These are phyloP conservation scores for Protomyces inouyei DNA, from an alignment of 1,139 yeast species.

Conservation along the genomic window DNA sequence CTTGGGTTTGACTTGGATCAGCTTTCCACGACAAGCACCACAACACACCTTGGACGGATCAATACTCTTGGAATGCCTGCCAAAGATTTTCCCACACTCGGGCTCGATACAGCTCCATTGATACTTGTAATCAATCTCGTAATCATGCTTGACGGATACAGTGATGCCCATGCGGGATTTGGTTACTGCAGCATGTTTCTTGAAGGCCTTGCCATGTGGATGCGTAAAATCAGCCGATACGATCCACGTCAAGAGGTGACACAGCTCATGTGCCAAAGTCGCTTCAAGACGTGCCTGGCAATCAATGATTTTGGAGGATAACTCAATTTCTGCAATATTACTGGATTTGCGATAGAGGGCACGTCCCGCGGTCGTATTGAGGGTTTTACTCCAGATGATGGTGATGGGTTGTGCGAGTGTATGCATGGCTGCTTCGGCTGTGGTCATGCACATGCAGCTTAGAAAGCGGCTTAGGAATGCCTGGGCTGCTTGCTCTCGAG, in stretches of 20 bases:
- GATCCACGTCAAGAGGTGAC: constrained; percentile 27
- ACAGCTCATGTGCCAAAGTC: constrained; percentile 28
- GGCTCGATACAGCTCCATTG: constrained; percentile 24
- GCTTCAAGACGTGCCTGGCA: constrained; percentile 10
- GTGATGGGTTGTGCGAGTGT: constrained; percentile 1
- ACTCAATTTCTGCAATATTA: constrained; percentile 14
- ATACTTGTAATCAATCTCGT: constrained; percentile 26
- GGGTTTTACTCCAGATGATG: constrained; percentile 12
- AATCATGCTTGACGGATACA: constrained; percentile 25
- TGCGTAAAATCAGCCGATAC: constrained; percentile 8
- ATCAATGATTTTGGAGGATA: constrained; percentile 29
- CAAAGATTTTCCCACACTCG: constrained; percentile 14
- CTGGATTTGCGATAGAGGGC: constrained; percentile 8
- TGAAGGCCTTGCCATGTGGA: constrained; percentile 28
- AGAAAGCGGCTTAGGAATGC: not conserved
- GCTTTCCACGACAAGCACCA: constrained; percentile 7
- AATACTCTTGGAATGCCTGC: constrained; percentile 28
- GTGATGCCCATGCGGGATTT: constrained; percentile 8
- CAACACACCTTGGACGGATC: constrained; percentile 22
- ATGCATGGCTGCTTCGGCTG: not conserved
- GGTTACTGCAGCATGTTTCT: constrained; percentile 10
- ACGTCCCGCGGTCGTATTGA: constrained; percentile 22
- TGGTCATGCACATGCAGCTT: not conserved
- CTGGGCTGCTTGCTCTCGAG: not conserved
- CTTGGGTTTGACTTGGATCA: constrained; percentile 20